Base-by-base conservation (phyloP, 1,139 yeast genomes). In the Protomyces lactucae-debilis region DNA sequence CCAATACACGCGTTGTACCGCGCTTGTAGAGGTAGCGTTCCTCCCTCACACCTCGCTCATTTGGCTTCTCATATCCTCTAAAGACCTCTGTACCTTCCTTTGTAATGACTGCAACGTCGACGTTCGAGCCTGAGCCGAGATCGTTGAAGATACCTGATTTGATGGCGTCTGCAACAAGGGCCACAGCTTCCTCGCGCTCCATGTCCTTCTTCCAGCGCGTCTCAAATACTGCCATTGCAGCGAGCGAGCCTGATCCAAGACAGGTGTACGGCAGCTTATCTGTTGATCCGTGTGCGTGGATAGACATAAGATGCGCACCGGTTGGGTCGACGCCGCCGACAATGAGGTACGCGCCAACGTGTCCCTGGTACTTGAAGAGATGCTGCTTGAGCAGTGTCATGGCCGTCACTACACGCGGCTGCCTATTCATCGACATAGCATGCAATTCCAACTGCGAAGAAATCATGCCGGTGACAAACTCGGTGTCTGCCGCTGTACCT, bases 141-240 rank as follows among this genome's bases (percentile, higher is more conserved):
- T 93, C 99, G 77, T 93, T 93, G 97, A 97, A 93, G 73, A 93
- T 92, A 83, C 99, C 99, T 39, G 97, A 90, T 77, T 89, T 90
- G 73, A 93, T 93, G 54, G 99, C 99, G 70, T 88, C 91, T 4
- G 97, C 82, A 69, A 97, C 93, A 67, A 93, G 81, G 69, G 84
- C 84, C 78, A 92, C 85, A 25, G 98, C 99, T 74, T 90, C 96
- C 60, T 91, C 96, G 74, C 80, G 86, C 28, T 86, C 82, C 80
- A 93, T 78, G 69, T 84, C 89, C 68, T 83, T 85, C 72, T 82
- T 85, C 95, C 96, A 93, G 69, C 85, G 82, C 52, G 95, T 83
- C 77, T 93, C 99, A 72, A 93, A 80, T 25, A 93, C 95, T 1
- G 99, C 97, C 96, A 93, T 93, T 16, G 99, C 99, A 2, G 99